Base-by-base conservation (phyloP, 2,329 filamentous ascomycete species). In the Teratosphaeriaceae sp. region DNA sequence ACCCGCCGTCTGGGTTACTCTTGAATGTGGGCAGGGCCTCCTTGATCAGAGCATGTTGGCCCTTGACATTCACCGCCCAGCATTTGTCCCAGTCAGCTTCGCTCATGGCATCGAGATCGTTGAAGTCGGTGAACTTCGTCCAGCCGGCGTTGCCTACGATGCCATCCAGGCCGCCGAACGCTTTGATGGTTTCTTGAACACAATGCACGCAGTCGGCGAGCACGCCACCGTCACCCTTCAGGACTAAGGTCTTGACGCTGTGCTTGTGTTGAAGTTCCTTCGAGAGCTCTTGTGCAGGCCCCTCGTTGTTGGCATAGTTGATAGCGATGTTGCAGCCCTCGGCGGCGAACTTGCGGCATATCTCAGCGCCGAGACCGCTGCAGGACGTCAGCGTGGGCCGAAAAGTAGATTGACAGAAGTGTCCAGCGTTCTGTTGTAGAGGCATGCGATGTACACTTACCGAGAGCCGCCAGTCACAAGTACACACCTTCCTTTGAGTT, bases 91-190 rank as follows among this genome's bases (percentile, higher is more conserved):
- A 83, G 27, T 83, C 79, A 3, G 72, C 74, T 44, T 81, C 76
- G 30, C 62, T 65, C 64, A 80, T 68, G 11, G 74, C 74, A 49
- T 80, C 67, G 11, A 82, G 65, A 54, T 82, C 75, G 15, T 60
- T 65, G 56, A 80, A 82, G 2, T 67, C 65, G 20, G 72, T 67
- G 50, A 82, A 75, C 47, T 74, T 75, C 1, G 79, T 82, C 74
- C 76, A 83, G 19, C 79, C 79, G 15, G 83, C 84, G 62, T 92
- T 92, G 2, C 82, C 84, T 55, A 90, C 78, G 35, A 92, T 70
- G 30, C 88, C 73, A 64, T 92, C 85, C n/a, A 92, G 62, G 1
- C 81, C 78, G 3, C 82, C 84, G 49, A 87, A 71, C n/a, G 63
- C 64, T 20, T 72, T 65, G 37, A 81, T 70, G 1, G 78, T 75